Base-by-base conservation (phyloP, 139 green algal genomes). In the Chlorella sp. region DNA sequence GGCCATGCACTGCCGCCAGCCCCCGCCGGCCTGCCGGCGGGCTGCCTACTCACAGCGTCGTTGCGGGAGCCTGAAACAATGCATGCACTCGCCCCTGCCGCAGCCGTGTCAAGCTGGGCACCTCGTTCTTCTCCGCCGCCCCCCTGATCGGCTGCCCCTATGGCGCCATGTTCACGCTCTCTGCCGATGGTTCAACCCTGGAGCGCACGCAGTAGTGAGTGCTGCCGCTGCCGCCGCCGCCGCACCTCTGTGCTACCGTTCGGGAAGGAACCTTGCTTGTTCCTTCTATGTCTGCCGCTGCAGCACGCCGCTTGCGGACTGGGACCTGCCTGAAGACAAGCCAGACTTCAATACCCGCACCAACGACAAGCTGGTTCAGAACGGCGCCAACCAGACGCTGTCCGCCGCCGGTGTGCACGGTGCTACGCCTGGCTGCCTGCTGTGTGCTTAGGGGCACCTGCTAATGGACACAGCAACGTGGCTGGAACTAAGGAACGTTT, bases 101-200 rank as follows among this genome's bases (percentile, higher is more conserved):
- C 89, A 96, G 92, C 25, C 91, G 82, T 11, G 87, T 93, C 5
- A 91, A 89, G 56, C 74, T 95, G 3, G 91, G 88, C 73, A 91
- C 92, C 47, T 47, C 34, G 7, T 74, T 57, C 1, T 86, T 80
- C 13, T 51, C 76, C 11, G 51, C 86, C 13, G 86, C 85, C 17
- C 78, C 91, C 6, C 69, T 96, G 2, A 56, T 96, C 38, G 94
- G 94, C 44, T 84, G 85, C 25, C 86, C 87, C 9, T 96, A 85
- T 78, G 94, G 94, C n/a, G 82, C 91, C 1, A 55, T 95, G 30
- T 95, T 95, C 38, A 63, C 81, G 51, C 57, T 94, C 64, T 1
- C 65, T 0, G 71, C 72, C 1, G 87, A 92, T 51, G 87, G 88
- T 7, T 63, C 70, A n/a, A 60, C 39, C 11, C 68, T 92, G 21